Conservation (phyloP, 805 yeast species). For the Kodamaea fukazawae region DNA sequence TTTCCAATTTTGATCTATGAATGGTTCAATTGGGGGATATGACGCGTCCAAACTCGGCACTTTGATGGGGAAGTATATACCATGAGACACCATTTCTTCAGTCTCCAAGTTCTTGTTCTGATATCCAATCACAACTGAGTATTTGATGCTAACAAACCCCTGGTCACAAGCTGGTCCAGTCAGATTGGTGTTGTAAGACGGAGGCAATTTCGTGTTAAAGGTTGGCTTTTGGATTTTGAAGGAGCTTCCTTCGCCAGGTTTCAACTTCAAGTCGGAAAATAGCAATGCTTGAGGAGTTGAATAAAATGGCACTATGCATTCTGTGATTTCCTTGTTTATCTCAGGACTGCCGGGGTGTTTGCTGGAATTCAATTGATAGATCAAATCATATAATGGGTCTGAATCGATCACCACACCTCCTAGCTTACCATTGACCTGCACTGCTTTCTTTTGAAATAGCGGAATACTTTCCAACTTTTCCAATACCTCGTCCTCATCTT, state of each 20-base stretch:
- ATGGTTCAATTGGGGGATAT: constrained; percentile 3
- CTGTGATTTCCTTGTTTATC: constrained; percentile 25
- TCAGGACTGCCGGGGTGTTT: constrained; percentile 9
- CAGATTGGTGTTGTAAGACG: constrained; percentile 41
- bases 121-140: constrained; percentile 36
- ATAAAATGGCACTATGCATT: constrained; percentile 35
- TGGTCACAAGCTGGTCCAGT: constrained; percentile 39
- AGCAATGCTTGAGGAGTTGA: constrained; percentile 38
- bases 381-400: constrained; percentile 23
- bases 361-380: constrained; percentile 29
- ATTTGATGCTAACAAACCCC: constrained; percentile 36
- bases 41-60: constrained; percentile 13
- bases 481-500: constrained; percentile 22
- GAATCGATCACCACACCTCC: constrained; percentile 6
- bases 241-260: constrained; percentile 15
- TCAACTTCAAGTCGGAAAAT: constrained; percentile 30
- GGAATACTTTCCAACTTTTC: constrained; percentile 21
- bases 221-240: constrained; percentile 16
- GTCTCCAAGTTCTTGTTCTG: constrained; percentile 15
- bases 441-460: constrained; percentile 20
- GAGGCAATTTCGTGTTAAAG: constrained; percentile 30
- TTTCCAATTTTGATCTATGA: constrained; percentile 7
- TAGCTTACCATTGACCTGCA: constrained; percentile 22
- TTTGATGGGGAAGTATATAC: constrained; percentile 37
- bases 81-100: constrained; percentile 15